These are phyloP conservation scores for Solanum hybrid DNA, from an alignment of 305 asterid species.

Conservation along the genomic window DNA sequence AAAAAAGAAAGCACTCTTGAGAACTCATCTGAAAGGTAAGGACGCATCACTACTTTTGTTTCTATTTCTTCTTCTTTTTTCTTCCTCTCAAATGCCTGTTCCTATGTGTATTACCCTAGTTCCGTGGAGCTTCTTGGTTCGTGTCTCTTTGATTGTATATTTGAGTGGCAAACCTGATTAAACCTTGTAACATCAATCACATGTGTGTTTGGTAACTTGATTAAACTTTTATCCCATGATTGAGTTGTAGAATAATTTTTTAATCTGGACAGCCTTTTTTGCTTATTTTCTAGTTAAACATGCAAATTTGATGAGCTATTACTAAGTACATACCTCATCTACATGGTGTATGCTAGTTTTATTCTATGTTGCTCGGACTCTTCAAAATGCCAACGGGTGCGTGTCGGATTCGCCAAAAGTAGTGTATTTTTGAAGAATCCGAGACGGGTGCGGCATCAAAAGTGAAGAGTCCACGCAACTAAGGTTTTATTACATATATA, in stretches of 20 bases:
- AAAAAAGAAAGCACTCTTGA: conserved; percentile 19
- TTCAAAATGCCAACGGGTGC: too few relatives aligned
- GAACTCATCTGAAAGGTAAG: conserved; percentile 37
- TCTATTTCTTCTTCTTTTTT: neutral
- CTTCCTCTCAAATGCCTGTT: neutral
- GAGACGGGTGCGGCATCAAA: too few relatives aligned
- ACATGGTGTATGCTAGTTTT: neutral
- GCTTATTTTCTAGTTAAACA: neutral
- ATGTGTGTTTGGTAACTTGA: neutral
- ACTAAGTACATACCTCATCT: neutral
- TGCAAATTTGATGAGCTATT: neutral
- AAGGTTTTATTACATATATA: too few relatives aligned
- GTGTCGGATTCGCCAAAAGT: too few relatives aligned
- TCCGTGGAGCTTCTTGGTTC: neutral
- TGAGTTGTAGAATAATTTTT: neutral
- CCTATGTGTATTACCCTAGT: neutral
- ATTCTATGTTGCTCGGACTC: too few relatives aligned
- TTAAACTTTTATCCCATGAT: neutral
- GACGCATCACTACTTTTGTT: neutral
- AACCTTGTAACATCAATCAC: neutral
- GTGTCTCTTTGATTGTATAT: neutral
- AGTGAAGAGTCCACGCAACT: too few relatives aligned
- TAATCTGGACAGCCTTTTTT: neutral
- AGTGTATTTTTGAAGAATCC: too few relatives aligned
- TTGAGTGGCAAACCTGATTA: neutral